Percentiles rank a stretch among this genome's conserved stretches.
These are phyloP conservation scores for Kluyveromyces nonfermentans DNA, from an alignment of 805 yeast genomes.

Conservation along the genomic window DNA sequence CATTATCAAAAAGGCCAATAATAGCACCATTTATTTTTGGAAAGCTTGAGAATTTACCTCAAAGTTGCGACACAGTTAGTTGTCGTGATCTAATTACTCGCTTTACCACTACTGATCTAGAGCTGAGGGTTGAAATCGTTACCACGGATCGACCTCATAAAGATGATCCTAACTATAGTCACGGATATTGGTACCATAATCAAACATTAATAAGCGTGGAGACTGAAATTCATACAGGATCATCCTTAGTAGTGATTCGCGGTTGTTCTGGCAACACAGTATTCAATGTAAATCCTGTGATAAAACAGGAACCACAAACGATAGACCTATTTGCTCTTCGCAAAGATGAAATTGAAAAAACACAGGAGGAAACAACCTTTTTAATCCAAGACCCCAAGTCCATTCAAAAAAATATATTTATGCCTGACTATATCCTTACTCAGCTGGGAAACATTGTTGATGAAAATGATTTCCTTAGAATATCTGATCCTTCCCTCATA, in stretches of 20 bases:
- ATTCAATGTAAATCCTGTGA: constrained; percentile 38
- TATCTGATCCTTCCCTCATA: constrained; percentile 29
- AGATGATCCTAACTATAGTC: constrained; percentile 19
- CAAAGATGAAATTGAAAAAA: constrained; percentile 31
- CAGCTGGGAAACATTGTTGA: constrained; percentile 11
- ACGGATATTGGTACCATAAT: constrained; percentile 52
- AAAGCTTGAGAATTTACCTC: constrained; percentile 35
- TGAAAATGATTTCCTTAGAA: constrained; percentile 6
- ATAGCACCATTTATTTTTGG: constrained; percentile 55
- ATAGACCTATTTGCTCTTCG: constrained; percentile 42
- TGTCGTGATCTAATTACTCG: constrained; percentile 59
- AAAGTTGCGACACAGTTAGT: constrained; percentile 45
- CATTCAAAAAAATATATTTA: constrained; percentile 1
- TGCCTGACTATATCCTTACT: not conserved
- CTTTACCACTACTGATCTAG: constrained; percentile 56
- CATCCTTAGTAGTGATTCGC: constrained; percentile 42
- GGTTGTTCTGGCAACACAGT: constrained; percentile 58
- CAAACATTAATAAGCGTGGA: constrained; percentile 46
- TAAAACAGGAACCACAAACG: constrained; percentile 25
- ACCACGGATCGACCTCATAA: constrained; percentile 19
- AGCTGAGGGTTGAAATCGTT: constrained; percentile 35
- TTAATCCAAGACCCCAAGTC: too few relatives aligned
- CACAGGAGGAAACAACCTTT: too few relatives aligned
- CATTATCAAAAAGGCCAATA: constrained; percentile 45
- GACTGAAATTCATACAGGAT: constrained; percentile 44